These are phyloP conservation scores for Plenodomus lindquistii DNA, from an alignment of 2,329 filamentous ascomycete species.

Conservation along the genomic window DNA sequence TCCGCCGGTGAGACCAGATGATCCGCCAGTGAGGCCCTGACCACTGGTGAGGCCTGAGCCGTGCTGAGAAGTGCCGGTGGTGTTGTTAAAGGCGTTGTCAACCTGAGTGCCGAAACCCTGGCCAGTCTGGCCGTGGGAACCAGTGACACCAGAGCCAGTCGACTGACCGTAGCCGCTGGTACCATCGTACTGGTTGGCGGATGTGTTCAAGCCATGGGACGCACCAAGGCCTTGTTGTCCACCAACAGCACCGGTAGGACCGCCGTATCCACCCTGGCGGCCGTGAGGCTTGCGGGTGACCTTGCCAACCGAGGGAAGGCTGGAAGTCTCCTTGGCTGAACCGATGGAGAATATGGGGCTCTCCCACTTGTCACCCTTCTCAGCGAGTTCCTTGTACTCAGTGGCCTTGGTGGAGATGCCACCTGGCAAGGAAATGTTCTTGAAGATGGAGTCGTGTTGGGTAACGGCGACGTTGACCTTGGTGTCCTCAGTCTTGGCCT, in stretches of 20 bases:
- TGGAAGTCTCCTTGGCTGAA: slow-evolving; percentile 69
- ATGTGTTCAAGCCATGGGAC: slow-evolving; percentile 16
- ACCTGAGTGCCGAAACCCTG: slow-evolving; percentile 51
- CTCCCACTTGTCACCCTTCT: slow-evolving; percentile 91
- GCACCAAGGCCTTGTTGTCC: slow-evolving; percentile 20
- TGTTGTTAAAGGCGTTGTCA: slow-evolving; percentile 47
- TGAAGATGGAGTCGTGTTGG: slow-evolving; percentile 89
- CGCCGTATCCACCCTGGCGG: slow-evolving; percentile 42
- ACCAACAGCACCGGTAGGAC: slow-evolving; percentile 20
- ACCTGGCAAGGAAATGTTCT: slow-evolving; percentile 79
- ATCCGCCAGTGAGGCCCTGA: slow-evolving; percentile 6
- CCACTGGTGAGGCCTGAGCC: slow-evolving; percentile 1
- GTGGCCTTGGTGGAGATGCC: slow-evolving; percentile 93
- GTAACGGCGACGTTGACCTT: slow-evolving; percentile 84
- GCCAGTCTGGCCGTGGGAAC: slow-evolving; percentile 8
- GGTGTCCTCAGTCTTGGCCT: slow-evolving; percentile 60
- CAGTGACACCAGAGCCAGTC: neutral
- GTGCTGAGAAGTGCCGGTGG: slow-evolving; percentile 3
- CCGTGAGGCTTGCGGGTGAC: slow-evolving; percentile 64
- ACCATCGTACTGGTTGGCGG: slow-evolving; percentile 15
- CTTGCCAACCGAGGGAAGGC: slow-evolving; percentile 64
- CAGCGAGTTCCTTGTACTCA: slow-evolving; percentile 85
- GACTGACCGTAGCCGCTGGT: neutral
- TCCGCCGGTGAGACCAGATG: slow-evolving; percentile 47
- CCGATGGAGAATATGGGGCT: slow-evolving; percentile 92